phyloP scores from a whole-genome alignment of 345 rosid genomes.

The Zanthoxylum bungeanum region DNA sequence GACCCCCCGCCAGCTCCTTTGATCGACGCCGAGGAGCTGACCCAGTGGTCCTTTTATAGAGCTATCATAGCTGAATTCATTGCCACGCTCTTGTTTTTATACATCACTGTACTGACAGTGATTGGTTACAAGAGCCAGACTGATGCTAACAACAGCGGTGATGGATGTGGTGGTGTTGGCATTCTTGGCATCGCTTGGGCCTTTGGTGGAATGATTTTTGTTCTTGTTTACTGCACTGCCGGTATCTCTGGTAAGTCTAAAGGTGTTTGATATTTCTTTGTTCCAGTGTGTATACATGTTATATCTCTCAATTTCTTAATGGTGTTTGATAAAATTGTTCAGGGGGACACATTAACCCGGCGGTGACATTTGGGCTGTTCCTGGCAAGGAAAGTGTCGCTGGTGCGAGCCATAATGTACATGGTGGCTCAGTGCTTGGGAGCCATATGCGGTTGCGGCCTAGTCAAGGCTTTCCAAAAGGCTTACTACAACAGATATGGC shows the following conservation, averaged over 20 bases:
- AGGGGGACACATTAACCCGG: slow-evolving; percentile 80
- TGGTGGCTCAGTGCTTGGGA: slow-evolving; percentile 67
- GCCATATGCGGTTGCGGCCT: slow-evolving; percentile 64
- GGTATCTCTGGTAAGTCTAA: slow-evolving; percentile 54
- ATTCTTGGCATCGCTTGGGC: slow-evolving; percentile 70
- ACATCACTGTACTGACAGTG: slow-evolving; percentile 59
- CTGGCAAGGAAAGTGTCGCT: slow-evolving; percentile 60
- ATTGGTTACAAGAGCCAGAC: slow-evolving; percentile 51
- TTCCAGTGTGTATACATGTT: background rate
- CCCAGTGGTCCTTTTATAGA: slow-evolving; percentile 54
- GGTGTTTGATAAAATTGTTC: slow-evolving; percentile 1
- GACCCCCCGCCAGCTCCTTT: slow-evolving; percentile 60
- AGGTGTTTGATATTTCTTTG: background rate
- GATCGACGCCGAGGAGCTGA: slow-evolving; percentile 46
- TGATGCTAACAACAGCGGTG: slow-evolving; percentile 20
- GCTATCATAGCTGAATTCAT: slow-evolving; percentile 61
- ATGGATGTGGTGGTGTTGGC: slow-evolving; percentile 53
- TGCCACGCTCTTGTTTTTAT: slow-evolving; percentile 64
- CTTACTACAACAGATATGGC: slow-evolving; percentile 46
- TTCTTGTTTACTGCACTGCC: slow-evolving; percentile 70
- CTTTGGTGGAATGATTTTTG: slow-evolving; percentile 70
- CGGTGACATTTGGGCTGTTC: slow-evolving; percentile 64
- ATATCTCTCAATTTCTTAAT: background rate
- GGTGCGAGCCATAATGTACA: slow-evolving; percentile 55
- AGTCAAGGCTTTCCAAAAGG: slow-evolving; percentile 53